A percentile compares a stretch with the other conserved stretches of the same genome.
Conservation (phyloP, 306 rosid genomes). For the Corylus heterophylla region DNA sequence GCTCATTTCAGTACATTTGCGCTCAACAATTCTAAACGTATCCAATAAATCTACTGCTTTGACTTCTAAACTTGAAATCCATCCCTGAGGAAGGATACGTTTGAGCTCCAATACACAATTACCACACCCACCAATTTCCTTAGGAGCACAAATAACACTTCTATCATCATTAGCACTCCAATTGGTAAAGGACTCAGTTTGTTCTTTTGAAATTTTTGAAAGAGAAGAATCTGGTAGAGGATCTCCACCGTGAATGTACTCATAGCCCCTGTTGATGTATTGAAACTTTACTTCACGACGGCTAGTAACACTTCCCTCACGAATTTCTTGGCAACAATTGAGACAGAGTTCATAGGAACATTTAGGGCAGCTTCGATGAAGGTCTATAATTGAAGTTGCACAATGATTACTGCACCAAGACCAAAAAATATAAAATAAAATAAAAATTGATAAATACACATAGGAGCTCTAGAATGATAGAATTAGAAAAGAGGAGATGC, state of each 20-base stretch:
- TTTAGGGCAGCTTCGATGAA: slow-evolving; percentile 72
- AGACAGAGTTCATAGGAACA: slow-evolving; percentile 78
- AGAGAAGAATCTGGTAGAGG: slow-evolving; percentile 39
- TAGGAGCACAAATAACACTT: slow-evolving; percentile 60
- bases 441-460: neutral
- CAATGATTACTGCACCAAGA: slow-evolving; percentile 66
- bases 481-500: slow-evolving; percentile 25
- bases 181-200: slow-evolving; percentile 25
- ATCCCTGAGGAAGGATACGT: slow-evolving; percentile 60
- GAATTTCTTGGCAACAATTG: slow-evolving; percentile 68
- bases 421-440: slow-evolving; percentile 6
- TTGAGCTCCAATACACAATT: slow-evolving; percentile 55
- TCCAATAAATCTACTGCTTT: slow-evolving; percentile 44
- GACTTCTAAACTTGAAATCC: slow-evolving; percentile 54
- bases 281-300: slow-evolving; percentile 56
- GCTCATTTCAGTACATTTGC: slow-evolving; percentile 28
- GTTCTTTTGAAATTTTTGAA: slow-evolving; percentile 32
- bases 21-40: slow-evolving; percentile 22
- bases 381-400: slow-evolving; percentile 81
- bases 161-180: slow-evolving; percentile 59
- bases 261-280: slow-evolving; percentile 59
- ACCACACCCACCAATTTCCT: slow-evolving; percentile 69
- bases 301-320: slow-evolving; percentile 48
- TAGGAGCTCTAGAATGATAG: slow-evolving; percentile 20
- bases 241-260: slow-evolving; percentile 81